Evolutionary conservation across 208 protist genomes (phyloP), one percentile per base, ranked within the genome.

Genomic region (Trypanosoma theileri): DNA sequence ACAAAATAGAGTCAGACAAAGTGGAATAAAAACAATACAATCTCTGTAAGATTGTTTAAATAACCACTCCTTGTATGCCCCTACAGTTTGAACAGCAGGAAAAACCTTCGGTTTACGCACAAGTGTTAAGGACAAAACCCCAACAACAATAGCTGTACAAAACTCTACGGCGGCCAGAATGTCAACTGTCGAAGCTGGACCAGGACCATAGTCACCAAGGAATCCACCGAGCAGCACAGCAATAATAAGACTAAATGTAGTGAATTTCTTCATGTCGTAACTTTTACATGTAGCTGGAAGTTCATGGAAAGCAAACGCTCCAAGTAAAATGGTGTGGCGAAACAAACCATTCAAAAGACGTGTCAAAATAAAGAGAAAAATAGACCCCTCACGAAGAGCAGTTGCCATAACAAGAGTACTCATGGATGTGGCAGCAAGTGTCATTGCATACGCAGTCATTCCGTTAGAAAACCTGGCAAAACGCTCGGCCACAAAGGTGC

Each of bases 261-360:
- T 41, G 10, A 56, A 1, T 9, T 19, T 26, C 8, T 50, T 53
- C 26, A 28, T 13, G 21, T 70, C 48, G 14, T 26, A 62, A 4
- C 28, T 14, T 9, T 59, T 51, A 12, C 40, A 56, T 19, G 21
- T 42, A 11, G 26, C 24, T 31, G 62, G 50, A 7, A 61, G 40
- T 55, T 71, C 66, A 44, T 73, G 31, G 11, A 22, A 3, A 28
- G 59, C 46, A 53, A 70, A 12, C n/a, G 28, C 41, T 45, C 67
- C 24, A 40, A 69, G 14, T 19, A 59, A 46, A 22, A n/a, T 45
- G 10, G 71, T 65, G 45, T 94, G 88, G 0, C 80, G 72, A 54
- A 91, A 79, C 9, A 88, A 6, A 22, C 88, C 88, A 58, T 73
- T 86, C 21, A 91, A 0, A 13, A 88, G 51, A 46, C 83, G 79